Evolutionary conservation across 1,284 basidiomycete species (phyloP), one percentile per base, ranked within the genome.

Genomic region (Cutaneotrichosporon spelunceum): DNA sequence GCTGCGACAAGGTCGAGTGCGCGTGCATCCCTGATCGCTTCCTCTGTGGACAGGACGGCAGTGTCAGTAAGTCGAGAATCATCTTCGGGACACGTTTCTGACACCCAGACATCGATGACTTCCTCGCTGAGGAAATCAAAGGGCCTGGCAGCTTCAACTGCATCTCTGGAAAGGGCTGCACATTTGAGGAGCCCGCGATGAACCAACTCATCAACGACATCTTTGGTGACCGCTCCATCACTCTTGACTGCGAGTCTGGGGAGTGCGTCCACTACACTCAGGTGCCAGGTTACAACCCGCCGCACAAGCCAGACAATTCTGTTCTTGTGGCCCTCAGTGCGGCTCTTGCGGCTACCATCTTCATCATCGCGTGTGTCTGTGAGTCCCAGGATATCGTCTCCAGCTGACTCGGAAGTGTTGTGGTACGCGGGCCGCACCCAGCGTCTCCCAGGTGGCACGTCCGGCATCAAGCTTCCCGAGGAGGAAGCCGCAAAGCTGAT

Each of bases 121-220:
- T 98, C 79, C 83, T 99, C 65, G 84, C 80, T 26, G 88, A 96
- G 69, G 87, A 91, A 70, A 96, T 98, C 78, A 88, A 86, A 64
- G 95, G 95, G 0, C 95, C 95, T 0, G 94, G 90, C 0, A 83
- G 82, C 24, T 97, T 98, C 80, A 87, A 84, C 61, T 96, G 94
- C 81, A 87, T 84, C 67, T 84, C 87, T 2, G 88, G 86, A 34
- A 73, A 83, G 67, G 76, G 81, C 59, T 98, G 94, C 80, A 85
- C 83, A 64, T 99, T 99, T 71, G 88, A 93, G 74, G 95, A 99
- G 72, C 91, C 92, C 0, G 92, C 90, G 0, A 97, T 98, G 95
- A 96, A 98, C 74, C 83, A 88, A 36, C 84, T 99, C 55, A 98
- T 99, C 77, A 86, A 88, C 71, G 88, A 89, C 67, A 88, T 99